Evolutionary conservation across 768 basidiomycete species (phyloP), one percentile per base, ranked within the genome.

Genomic region (Amylocystis lapponica): DNA sequence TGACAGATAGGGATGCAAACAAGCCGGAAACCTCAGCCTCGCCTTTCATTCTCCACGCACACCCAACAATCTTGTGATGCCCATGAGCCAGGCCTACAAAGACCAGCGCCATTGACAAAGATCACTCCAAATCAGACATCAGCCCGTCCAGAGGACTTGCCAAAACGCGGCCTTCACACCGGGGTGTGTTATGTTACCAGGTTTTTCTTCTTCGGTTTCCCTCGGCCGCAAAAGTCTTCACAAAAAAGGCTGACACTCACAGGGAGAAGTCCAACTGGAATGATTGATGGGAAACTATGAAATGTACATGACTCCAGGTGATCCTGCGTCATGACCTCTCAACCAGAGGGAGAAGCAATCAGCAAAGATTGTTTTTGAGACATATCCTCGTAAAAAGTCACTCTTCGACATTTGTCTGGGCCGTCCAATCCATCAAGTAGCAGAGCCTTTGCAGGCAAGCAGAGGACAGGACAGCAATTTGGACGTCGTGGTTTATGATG

Each of bases 281-380:
- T 27, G 47, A 39, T 27, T 43, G 22, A 39, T 16, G 39, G 38
- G 40, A 43, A 47, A 29, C 46, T 48, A 45, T 26, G 35, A 52
- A 45, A 69, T 87, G 80, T 86, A 63, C 74, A 69, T 78, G 63
- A 68, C 83, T 76, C 85, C 83, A 89, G 87, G 87, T 90, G 81
- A 83, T 90, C 87, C 80, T 74, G 86, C 87, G 70, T 90, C 87
- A 82, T 86, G 19, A 66, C 83, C 74, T 77, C 87, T 90, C 87
- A 65, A 90, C 87, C 87, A 76, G 63, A 59, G 87, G 87, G 87
- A 90, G 75, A 70, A 80, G 76, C 86, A 69, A 75, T 86, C 87
- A 79, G 87, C 86, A 79, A 76, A 81, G 85, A 89, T 75, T 88
- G 87, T 90, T 89, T 90, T 88, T 76, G 84, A 85, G 83, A 69